Conservation (phyloP, 1,284 basidiomycete species). For the Pseudozyma hubeiensis region DNA sequence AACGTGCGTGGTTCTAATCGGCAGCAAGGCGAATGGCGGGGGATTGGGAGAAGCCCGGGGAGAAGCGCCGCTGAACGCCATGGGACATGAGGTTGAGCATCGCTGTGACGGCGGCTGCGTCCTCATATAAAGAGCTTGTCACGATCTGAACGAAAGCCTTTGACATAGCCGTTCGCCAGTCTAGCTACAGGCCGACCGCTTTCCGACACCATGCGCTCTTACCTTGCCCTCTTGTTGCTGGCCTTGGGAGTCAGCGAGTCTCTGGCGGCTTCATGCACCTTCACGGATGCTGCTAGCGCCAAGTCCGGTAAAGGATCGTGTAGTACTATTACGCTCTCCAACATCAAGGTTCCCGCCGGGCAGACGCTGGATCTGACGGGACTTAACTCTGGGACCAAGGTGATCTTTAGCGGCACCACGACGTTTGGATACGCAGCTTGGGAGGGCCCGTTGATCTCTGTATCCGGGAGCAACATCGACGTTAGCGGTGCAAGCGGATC, state of each 20-base stretch:
- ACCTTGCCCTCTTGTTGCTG: background rate
- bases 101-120: too few relatives aligned
- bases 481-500: constrained; percentile 12
- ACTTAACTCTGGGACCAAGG: constrained; percentile 17
- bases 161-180: too few relatives aligned
- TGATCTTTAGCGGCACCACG: constrained; percentile 38
- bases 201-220: background rate
- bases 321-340: constrained; percentile 35
- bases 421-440: constrained; percentile 39
- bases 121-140: too few relatives aligned
- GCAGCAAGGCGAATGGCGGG: too few relatives aligned
- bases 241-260: background rate
- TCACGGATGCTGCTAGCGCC: constrained; percentile 20
- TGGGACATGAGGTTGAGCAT: too few relatives aligned
- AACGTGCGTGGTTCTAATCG: too few relatives aligned
- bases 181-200: background rate
- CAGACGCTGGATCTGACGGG: constrained; percentile 35
- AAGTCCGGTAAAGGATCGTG: constrained; percentile 21
- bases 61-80: too few relatives aligned
- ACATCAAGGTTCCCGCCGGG: constrained; percentile 36
- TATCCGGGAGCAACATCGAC: constrained; percentile 17
- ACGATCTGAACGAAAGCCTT: too few relatives aligned
- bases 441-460: constrained; percentile 34
- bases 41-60: too few relatives aligned
- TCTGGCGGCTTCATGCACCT: constrained; percentile 18